Base-by-base conservation (phyloP, 768 basidiomycete species). In the Lentinula detonsa region DNA sequence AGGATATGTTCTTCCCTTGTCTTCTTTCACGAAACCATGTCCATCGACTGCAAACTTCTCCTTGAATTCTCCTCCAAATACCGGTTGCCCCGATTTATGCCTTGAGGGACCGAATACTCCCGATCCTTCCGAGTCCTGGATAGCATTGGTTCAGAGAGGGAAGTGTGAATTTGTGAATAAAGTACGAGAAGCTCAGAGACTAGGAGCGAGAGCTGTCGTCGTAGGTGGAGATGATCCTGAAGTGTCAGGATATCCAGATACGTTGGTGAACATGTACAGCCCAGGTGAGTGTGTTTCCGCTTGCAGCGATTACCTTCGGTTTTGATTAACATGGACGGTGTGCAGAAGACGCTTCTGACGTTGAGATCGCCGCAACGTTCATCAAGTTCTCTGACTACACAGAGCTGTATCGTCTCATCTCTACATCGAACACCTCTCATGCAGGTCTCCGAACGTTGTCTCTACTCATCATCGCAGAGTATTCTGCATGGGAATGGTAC, bases 101-200 rank as follows among this genome's bases (percentile, higher is more conserved):
- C 65, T 81, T 2, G 71, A 66, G 48, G 86, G 86, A 1, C 74
- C 79, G 2, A 69, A 83, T 62, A 72, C 77, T 16, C 91, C 91
- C 0, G 80, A 82, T 60, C 76, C 73, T 21, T 77, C 80, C 11
- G 91, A 93, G 60, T 77, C 85, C 9, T 95, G 93, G 90, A 91
- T 98, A 70, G 96, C 93, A 0, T 81, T 98, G 54, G 87, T 97
- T 0, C 90, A 96, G 71, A 79, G 96, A 43, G 95, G 95, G 1
- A 75, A 85, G 57, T 98, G 96, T 71, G 86, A 93, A 61, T 98
- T 98, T 69, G 88, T 91, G 10, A 88, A 86, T 67, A 98, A 98
- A 78, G 92, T 86, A 40, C 75, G 88, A 52, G 84, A 86, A 65
- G 89, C 87, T 6, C 82, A 86, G 68, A 70, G 79, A 48, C 75